Conservation (phyloP, 768 basidiomycete species). For the Serpula lacrymans region DNA sequence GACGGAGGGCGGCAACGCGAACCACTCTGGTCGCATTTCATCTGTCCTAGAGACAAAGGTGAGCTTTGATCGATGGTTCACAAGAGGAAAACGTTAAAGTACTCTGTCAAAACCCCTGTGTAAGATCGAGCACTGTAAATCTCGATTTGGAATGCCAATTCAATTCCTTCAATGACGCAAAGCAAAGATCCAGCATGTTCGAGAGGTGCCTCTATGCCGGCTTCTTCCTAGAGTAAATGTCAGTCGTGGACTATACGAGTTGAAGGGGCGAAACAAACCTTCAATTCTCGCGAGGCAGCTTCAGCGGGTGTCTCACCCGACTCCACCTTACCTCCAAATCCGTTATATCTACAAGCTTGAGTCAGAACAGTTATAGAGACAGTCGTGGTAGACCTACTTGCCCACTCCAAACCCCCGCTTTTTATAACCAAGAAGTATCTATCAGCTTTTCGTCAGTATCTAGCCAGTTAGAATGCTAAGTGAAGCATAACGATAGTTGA, state of each 20-base stretch:
- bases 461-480: no score
- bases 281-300: slow-evolving; percentile 75
- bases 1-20: slow-evolving; percentile 29
- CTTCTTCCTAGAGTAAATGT: slow-evolving; percentile 62
- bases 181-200: slow-evolving; percentile 61
- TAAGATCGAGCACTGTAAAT: slow-evolving; percentile 66
- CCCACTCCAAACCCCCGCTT: slow-evolving; percentile 73
- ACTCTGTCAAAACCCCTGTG: slow-evolving; percentile 65
- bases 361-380: neutral
- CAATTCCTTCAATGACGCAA: slow-evolving; percentile 51
- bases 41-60: slow-evolving; percentile 55
- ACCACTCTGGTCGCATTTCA: slow-evolving; percentile 88
- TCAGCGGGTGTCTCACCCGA: slow-evolving; percentile 60
- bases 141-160: slow-evolving; percentile 69
- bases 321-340: slow-evolving; percentile 89
- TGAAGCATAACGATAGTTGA: neutral
- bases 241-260: neutral
- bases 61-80: neutral
- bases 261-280: no score
- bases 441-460: no score
- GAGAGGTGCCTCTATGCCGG: slow-evolving; percentile 68
- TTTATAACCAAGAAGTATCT: slow-evolving; percentile 75
- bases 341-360: slow-evolving; percentile 63
- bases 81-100: slow-evolving; percentile 20
- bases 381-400: slow-evolving; percentile 38